These are phyloP conservation scores for Starmerella sirachaensis DNA, from an alignment of 805 yeast genomes.

Conservation along the genomic window DNA sequence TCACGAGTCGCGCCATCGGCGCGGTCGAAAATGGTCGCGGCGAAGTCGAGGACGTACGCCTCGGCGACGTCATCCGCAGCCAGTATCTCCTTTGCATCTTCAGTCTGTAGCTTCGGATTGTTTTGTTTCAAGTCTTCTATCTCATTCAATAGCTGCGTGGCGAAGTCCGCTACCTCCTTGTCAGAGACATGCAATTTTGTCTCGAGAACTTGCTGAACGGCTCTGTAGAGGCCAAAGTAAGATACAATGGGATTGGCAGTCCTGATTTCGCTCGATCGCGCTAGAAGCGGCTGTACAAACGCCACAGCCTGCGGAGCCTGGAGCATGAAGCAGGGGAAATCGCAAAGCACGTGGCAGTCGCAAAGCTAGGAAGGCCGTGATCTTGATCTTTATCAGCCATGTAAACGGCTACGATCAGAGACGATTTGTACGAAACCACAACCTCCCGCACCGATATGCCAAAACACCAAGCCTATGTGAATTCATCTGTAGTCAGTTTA, in stretches of 20 bases:
- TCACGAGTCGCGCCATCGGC: slow-evolving; percentile 39
- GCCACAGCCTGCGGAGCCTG: slow-evolving; percentile 23
- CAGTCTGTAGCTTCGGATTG: slow-evolving; percentile 30
- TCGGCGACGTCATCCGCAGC: slow-evolving; percentile 48
- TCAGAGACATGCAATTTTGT: slow-evolving; percentile 46
- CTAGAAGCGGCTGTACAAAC: slow-evolving; percentile 23
- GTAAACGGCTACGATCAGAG: no score
- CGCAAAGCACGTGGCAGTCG: no score
- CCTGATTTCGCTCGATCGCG: slow-evolving; percentile 46
- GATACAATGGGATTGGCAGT: slow-evolving; percentile 53
- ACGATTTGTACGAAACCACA: no score
- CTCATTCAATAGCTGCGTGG: slow-evolving; percentile 51
- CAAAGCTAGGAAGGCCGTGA: no score
- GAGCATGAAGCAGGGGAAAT: neutral
- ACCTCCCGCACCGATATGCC: no score
- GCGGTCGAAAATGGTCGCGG: slow-evolving; percentile 44
- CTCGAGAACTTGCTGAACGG: slow-evolving; percentile 58
- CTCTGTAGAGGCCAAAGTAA: slow-evolving; percentile 60
- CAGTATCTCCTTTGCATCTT: slow-evolving; percentile 37
- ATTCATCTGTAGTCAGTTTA: no score
- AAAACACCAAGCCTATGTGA: no score
- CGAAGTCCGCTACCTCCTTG: slow-evolving; percentile 45
- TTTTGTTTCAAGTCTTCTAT: slow-evolving; percentile 47
- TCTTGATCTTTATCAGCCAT: no score
- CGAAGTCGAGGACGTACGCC: slow-evolving; percentile 45